Conservation (phyloP, 2,329 filamentous ascomycete genomes). For the Aspergillus fumigatus region DNA sequence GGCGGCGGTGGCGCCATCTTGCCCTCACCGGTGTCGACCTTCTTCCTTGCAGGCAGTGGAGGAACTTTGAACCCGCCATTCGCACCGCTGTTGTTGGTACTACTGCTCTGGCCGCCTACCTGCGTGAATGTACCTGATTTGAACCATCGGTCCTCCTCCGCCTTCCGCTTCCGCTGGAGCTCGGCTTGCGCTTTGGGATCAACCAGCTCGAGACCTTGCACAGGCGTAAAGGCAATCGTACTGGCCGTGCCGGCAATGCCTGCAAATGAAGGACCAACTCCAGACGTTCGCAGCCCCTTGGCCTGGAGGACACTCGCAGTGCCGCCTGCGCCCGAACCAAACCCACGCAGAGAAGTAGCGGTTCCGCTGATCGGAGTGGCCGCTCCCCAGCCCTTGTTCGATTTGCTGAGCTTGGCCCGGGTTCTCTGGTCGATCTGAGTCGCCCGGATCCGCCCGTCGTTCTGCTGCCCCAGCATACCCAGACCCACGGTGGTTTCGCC, state of each 20-base stretch:
- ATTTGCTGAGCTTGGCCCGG: slow-evolving; percentile 85
- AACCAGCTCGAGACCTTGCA: slow-evolving; percentile 90
- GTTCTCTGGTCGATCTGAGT: slow-evolving; percentile 91
- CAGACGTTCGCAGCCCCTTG: slow-evolving; percentile 73
- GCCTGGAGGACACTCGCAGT: slow-evolving; percentile 68
- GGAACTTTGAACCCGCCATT: slow-evolving; percentile 79
- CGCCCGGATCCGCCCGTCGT: slow-evolving; percentile 82
- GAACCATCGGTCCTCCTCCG: slow-evolving; percentile 94
- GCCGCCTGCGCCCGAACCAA: slow-evolving; percentile 58
- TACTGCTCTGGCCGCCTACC: slow-evolving; percentile 48
- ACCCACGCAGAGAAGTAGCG: slow-evolving; percentile 76
- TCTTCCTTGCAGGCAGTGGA: slow-evolving; percentile 68
- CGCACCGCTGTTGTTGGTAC: slow-evolving; percentile 35
- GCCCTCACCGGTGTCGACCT: slow-evolving; percentile 58
- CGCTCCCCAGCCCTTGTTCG: slow-evolving; percentile 90
- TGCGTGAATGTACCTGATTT: slow-evolving; percentile 97
- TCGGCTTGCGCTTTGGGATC: slow-evolving; percentile 89
- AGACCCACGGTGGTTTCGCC: slow-evolving; percentile 82
- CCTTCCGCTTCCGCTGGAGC: slow-evolving; percentile 83
- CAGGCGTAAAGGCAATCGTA: slow-evolving; percentile 86
- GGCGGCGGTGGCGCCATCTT: slow-evolving; percentile 48
- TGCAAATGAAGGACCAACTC: slow-evolving; percentile 69
- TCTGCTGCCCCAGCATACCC: slow-evolving; percentile 89
- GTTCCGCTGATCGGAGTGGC: slow-evolving; percentile 56
- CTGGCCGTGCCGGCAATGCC: slow-evolving; percentile 70